Base-by-base conservation (phyloP, 2,329 filamentous ascomycete species). In the Lasiodiplodia gonubiensis region DNA sequence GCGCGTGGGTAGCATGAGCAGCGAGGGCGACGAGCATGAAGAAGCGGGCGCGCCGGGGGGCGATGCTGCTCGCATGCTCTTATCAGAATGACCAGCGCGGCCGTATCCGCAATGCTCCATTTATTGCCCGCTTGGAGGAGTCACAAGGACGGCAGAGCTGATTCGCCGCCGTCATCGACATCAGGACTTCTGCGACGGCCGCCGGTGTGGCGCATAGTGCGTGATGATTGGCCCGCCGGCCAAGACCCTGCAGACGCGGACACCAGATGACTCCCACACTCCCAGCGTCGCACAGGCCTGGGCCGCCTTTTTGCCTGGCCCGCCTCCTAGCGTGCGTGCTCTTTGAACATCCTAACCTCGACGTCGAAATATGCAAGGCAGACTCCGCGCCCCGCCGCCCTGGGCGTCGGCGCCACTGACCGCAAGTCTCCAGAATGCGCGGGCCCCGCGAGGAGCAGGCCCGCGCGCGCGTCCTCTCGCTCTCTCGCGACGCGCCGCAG, bases 111-210 rank as follows among this genome's bases (percentile, higher is more conserved):
- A 57, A 61, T 48, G 46, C 59, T 27, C 42, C 59, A 63, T 51
- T 51, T 63, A 61, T 48, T 37, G 55, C 55, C 39, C 37, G 57
- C 57, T 30, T 49, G 39, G 46, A 57, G 27, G 49, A 57, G 64
- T 66, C 64, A 66, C 64, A 66, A 66, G 64, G 64, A 66, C 64
- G 64, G 35, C 27, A 25, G 64, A 57, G 63, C 35, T 65, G 63
- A 64, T 55, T 65, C 52, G 52, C 39, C 23, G 64, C 51, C 35
- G 52, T 48, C 63, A 55, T 65, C 49, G 63, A 46, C 39, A 23
- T 46, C 63, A 65, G 39, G 39, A 49, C 57, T 18, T 46, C 18
- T 39, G 55, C 37, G 33, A 35, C 27, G 27, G 39, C 37, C 10
- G 57, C 51, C 33, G 35, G 63, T 64, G 60, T 64, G 60, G 60